Conservation (phyloP, 179 eudicot genomes). For the Actinidia arguta region DNA sequence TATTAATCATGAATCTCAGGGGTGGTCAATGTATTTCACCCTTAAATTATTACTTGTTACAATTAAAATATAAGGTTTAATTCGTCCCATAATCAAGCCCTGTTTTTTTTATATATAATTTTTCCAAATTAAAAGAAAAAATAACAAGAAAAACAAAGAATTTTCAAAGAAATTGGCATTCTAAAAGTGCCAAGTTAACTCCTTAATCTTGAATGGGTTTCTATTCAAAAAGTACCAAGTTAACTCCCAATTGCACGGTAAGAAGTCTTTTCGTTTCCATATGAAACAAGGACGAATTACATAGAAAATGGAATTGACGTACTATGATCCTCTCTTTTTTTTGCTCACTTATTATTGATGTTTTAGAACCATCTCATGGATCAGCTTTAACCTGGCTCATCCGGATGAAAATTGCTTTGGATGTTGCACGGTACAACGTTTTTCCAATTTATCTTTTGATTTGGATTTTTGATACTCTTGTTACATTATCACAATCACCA, state of each 20-base stretch:
- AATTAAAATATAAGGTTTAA: too few relatives aligned
- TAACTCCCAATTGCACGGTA: conserved; percentile 97
- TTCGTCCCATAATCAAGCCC: too few relatives aligned
- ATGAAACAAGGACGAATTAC: background rate
- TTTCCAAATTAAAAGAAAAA: too few relatives aligned
- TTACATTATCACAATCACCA: background rate
- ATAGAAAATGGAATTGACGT: background rate
- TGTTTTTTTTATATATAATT: too few relatives aligned
- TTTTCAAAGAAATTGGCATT: too few relatives aligned
- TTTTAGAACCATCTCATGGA: conserved; percentile 75
- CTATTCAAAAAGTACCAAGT: too few relatives aligned
- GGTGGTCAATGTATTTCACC: too few relatives aligned
- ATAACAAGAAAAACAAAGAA: too few relatives aligned
- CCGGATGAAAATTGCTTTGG: conserved; percentile 88
- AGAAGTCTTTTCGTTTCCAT: conserved; percentile 2
- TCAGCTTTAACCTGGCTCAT: conserved; percentile 78
- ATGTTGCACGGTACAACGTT: conserved; percentile 74
- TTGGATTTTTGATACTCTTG: background rate
- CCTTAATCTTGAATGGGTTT: too few relatives aligned
- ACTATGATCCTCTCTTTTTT: background rate
- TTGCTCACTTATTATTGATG: conserved; percentile 6
- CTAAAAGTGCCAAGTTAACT: too few relatives aligned
- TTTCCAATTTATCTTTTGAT: background rate
- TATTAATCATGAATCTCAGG: too few relatives aligned
- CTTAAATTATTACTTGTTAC: too few relatives aligned